Evolutionary conservation across 108 stramenopile species (phyloP).

Genomic region (Conticribra weissflogii): DNA sequence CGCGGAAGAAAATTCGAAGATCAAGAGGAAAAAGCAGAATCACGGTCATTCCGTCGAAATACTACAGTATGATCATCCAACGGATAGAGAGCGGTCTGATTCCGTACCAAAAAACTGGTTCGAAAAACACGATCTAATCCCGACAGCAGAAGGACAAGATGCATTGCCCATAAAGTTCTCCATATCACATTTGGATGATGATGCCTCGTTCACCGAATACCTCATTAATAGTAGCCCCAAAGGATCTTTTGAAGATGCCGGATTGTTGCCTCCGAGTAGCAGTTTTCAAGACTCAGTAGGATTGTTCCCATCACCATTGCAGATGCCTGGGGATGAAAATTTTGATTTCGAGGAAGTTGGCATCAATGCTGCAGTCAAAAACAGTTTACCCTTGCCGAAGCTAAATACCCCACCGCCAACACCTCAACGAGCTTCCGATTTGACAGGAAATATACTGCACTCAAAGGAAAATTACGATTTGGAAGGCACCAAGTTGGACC

Average conservation of each 20-base stretch:
- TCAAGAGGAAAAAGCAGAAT: no score
- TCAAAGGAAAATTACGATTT: background rate
- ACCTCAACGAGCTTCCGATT: background rate
- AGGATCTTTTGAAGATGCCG: background rate
- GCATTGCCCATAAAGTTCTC: constrained; percentile 8
- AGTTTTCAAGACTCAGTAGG: background rate
- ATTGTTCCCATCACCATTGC: background rate
- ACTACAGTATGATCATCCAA: no score
- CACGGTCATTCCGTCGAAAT: no score
- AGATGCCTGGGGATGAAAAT: background rate
- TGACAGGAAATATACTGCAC: background rate
- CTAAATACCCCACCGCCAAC: background rate
- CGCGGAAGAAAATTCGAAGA: no score
- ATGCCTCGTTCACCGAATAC: background rate
- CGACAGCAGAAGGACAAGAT: constrained; percentile 10
- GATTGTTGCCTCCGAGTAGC: background rate
- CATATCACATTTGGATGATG: background rate
- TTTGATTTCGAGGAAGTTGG: background rate
- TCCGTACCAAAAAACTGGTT: background rate
- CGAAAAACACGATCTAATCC: background rate
- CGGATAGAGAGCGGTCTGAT: background rate
- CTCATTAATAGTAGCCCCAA: background rate
- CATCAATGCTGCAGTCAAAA: background rate
- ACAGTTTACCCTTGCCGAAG: background rate
- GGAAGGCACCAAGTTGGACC: background rate